Percentiles rank a stretch among this genome's conserved stretches.
These are phyloP conservation scores for Asparagopsis taxiformis DNA, from an alignment of 31 red algal species.

Conservation along the genomic window DNA sequence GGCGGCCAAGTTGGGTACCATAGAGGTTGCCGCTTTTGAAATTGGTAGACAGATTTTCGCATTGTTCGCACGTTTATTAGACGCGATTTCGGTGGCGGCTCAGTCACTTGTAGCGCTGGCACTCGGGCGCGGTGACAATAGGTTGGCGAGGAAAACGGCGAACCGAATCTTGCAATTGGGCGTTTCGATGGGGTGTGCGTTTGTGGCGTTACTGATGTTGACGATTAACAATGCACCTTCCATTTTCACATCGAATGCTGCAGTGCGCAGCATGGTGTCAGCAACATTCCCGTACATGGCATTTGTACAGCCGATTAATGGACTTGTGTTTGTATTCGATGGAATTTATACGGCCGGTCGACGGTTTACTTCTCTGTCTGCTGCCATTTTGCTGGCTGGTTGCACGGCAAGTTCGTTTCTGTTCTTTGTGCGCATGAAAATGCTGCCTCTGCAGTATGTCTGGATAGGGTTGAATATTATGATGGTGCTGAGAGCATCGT, in stretches of 20 bases:
- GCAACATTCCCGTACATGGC: conserved; percentile 84
- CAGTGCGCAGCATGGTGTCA: conserved; percentile 61
- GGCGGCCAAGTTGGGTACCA: conserved; percentile 69
- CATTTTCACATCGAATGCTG: conserved; percentile 84
- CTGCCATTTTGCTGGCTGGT: conserved; percentile 79
- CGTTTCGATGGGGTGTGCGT: conserved; percentile 68
- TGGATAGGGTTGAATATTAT: conserved; percentile 86
- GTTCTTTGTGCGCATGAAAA: conserved; percentile 44
- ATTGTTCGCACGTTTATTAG: conserved; percentile 77
- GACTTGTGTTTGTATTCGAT: conserved; percentile 94
- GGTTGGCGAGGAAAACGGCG: conserved; percentile 57
- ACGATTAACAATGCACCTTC: conserved; percentile 48
- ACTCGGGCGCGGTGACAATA: conserved; percentile 63
- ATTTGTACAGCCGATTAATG: conserved; percentile 87
- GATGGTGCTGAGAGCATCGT: conserved; percentile 73
- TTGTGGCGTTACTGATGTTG: conserved; percentile 69
- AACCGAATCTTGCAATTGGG: conserved; percentile 82
- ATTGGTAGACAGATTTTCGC: conserved; percentile 89
- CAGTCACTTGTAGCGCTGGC: conserved; percentile 88
- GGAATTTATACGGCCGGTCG: conserved; percentile 85
- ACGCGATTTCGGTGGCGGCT: conserved; percentile 91
- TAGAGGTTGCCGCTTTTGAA: conserved; percentile 88
- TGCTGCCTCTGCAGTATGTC: conserved; percentile 67
- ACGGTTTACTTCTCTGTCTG: conserved; percentile 75
- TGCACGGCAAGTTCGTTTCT: conserved; percentile 51